Evolutionary conservation across 148 eudicot species (phyloP).

Genomic region (Mesembryanthemum crystallinum): DNA sequence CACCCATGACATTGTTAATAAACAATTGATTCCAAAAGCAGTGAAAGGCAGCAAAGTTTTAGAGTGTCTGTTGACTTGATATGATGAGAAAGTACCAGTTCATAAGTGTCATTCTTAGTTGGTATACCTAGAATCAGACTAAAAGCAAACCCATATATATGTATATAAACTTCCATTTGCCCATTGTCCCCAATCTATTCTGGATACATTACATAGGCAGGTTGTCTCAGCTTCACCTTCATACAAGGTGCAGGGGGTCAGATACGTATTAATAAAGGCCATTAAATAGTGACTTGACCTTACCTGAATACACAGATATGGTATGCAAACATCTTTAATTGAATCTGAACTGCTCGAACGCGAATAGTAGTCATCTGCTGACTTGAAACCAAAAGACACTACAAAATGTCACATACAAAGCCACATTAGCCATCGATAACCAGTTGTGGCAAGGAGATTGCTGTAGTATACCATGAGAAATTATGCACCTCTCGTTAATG

Average conservation of each 20-base stretch:
- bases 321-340: slow-evolving; percentile 62
- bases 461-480: neutral
- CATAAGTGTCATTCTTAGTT: neutral
- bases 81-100: no score
- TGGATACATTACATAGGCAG: no score
- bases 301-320: slow-evolving; percentile 93
- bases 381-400: slow-evolving; percentile 98
- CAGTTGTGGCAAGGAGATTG: neutral
- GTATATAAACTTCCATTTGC: no score
- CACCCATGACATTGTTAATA: neutral
- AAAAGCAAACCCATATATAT: no score
- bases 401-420: slow-evolving; percentile 28
- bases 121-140: neutral
- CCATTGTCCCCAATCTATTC: no score
- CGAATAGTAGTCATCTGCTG: slow-evolving; percentile 90
- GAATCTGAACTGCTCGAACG: slow-evolving; percentile 88
- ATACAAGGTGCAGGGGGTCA: neutral
- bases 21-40: neutral
- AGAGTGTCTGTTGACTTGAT: no score
- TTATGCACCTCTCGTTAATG: slow-evolving; percentile 71
- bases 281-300: slow-evolving; percentile 9
- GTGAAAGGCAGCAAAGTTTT: neutral
- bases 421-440: slow-evolving; percentile 1
- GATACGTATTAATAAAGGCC: neutral
- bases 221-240: no score